A percentile compares a stretch with the other conserved stretches of the same genome.
Evolutionary conservation across 306 rosid species (phyloP).

Genomic region (Astragalus membranaceus): DNA sequence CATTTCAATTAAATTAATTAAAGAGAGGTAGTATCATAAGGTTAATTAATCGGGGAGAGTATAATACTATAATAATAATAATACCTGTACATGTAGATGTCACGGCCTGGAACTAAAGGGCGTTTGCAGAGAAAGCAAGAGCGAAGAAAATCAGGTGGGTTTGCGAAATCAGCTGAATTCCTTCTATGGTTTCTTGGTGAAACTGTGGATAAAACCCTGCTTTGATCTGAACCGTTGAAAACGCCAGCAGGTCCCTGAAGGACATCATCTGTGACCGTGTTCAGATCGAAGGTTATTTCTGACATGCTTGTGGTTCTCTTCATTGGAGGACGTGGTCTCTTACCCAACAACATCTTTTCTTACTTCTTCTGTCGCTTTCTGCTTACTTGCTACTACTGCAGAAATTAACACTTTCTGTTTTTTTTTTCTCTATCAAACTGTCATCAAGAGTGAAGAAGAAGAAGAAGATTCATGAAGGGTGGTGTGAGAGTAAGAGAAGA

Average conservation of each 20-base stretch:
- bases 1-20: too few relatives aligned
- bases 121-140: constrained; percentile 76
- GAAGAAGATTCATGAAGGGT: not conserved
- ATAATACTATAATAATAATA: not conserved
- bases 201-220: constrained; percentile 12
- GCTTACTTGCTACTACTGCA: not conserved
- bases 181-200: constrained; percentile 42
- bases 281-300: constrained; percentile 72
- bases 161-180: constrained; percentile 31
- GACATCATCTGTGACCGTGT: constrained; percentile 22
- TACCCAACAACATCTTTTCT: constrained; percentile 64
- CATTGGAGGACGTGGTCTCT: constrained; percentile 74
- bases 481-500: not conserved
- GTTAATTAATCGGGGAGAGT: not conserved
- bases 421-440: not conserved
- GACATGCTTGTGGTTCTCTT: constrained; percentile 80
- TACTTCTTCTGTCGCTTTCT: not conserved
- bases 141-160: constrained; percentile 54
- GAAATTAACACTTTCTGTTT: not conserved
- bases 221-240: constrained; percentile 31
- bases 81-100: constrained; percentile 89
- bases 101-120: constrained; percentile 61
- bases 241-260: not conserved
- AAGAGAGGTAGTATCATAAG: too few relatives aligned
- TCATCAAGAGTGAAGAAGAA: not conserved